phyloP scores from a whole-genome alignment of 768 basidiomycete species.

The Rhodotorula paludigena region DNA sequence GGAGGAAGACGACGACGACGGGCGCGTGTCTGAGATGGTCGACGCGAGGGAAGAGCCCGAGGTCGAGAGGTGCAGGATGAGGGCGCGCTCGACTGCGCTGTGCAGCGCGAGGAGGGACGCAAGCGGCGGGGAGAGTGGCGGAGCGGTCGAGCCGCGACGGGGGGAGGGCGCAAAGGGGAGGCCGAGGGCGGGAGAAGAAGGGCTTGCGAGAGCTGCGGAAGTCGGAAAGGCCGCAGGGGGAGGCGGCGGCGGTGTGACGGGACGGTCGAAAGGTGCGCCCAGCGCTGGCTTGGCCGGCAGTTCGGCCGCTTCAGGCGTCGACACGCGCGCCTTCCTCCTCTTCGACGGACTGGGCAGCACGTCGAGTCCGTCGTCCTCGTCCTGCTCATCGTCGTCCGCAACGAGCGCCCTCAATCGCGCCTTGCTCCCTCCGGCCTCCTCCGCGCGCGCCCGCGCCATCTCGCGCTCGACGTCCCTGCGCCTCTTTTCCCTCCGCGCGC shows the following conservation, averaged over 20 bases:
- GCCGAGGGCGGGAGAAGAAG: slow-evolving; percentile 15
- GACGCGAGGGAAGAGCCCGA: slow-evolving; percentile 35
- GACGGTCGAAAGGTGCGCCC: too few species aligned
- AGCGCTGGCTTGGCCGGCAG: too few species aligned
- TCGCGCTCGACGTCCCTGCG: slow-evolving; percentile 20
- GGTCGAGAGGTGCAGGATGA: slow-evolving; percentile 42
- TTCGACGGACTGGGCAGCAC: background rate
- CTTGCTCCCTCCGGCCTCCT: background rate
- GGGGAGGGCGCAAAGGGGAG: background rate
- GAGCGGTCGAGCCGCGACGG: background rate
- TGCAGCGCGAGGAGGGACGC: slow-evolving; percentile 39
- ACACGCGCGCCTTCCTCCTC: background rate
- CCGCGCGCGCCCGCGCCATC: slow-evolving; percentile 1
- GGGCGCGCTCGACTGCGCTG: slow-evolving; percentile 37
- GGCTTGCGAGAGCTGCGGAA: background rate
- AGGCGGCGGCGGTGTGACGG: slow-evolving; percentile 4
- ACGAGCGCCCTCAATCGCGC: too few species aligned
- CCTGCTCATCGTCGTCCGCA: background rate
- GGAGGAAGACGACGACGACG: too few species aligned
- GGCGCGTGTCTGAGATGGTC: slow-evolving; percentile 8
- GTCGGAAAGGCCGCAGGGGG: background rate
- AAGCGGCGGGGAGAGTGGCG: slow-evolving; percentile 8
- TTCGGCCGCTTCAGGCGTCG: too few species aligned
- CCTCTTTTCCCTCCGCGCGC: background rate
- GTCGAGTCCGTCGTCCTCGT: slow-evolving; percentile 4